Evolutionary conservation across 2,329 filamentous ascomycete species (phyloP), one percentile per base, ranked within the genome.

Genomic region (Nemania bipapillata): DNA sequence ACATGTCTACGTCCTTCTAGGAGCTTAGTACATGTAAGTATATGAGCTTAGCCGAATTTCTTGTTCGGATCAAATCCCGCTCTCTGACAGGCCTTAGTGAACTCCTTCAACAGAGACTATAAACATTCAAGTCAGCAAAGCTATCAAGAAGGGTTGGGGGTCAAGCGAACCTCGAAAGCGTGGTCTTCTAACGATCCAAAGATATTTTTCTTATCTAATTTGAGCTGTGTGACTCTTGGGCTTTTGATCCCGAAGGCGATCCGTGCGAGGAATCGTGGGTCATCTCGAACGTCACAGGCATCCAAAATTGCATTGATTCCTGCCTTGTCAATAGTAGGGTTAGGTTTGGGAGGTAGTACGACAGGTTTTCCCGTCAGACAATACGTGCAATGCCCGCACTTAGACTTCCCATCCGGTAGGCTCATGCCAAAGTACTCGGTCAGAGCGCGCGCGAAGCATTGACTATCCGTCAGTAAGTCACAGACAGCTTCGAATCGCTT

Each of bases 241-340:
- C 86, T 90, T 52, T 80, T 81, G 74, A 90, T 90, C 0, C 89
- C 89, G 74, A 90, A 90, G 0, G 87, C 88, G 3, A 90, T 78
- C 22, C 86, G 82, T 0, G 89, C 86, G 30, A 90, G 78, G 70
- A 89, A 86, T 12, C 88, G 78, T 1, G 88, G 81, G 74, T 91
- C 88, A 54, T 90, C 86, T 1, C 86, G 80, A 0, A 84, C 82
- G 0, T 77, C 72, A 12, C 85, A 83, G 0, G 76, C 79, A 0
- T 76, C 68, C 1, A 90, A 77, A 0, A 90, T 77, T 1, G 73
- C 75, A 6, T 76, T 65, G 54, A 89, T 84, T 0, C 79, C 79
- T 0, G 66, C 66, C 0, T 72, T 63, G 63, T 87, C 78, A 3
- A 86, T 79, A 0, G 74, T 70, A 17, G 81, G 79, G 0, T 77